phyloP scores from a whole-genome alignment of 1,284 basidiomycete species.

The Calocybe gambosa region DNA sequence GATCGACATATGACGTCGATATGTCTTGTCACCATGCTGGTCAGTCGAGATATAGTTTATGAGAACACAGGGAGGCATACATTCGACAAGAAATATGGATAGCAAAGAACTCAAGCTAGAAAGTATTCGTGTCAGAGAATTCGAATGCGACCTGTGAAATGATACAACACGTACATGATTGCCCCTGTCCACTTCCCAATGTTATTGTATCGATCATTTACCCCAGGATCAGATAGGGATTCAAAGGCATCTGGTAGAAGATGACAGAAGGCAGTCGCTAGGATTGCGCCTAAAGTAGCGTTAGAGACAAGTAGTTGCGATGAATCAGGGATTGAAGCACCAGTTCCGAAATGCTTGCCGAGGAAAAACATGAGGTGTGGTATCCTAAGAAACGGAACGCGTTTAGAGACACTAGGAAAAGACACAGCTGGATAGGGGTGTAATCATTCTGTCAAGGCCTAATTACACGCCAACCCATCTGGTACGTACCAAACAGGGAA shows the following conservation, averaged over 20 bases:
- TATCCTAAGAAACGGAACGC: slow-evolving; percentile 46
- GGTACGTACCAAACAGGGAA: slow-evolving; percentile 16
- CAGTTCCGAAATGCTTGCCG: slow-evolving; percentile 78
- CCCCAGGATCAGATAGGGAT: slow-evolving; percentile 41
- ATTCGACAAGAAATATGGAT: slow-evolving; percentile 71
- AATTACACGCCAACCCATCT: no score
- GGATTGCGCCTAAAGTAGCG: slow-evolving; percentile 52
- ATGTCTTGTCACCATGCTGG: slow-evolving; percentile 38
- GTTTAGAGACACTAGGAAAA: slow-evolving; percentile 60
- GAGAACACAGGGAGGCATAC: slow-evolving; percentile 32
- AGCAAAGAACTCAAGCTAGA: slow-evolving; percentile 56
- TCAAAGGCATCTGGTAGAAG: slow-evolving; percentile 70
- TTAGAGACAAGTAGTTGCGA: not conserved
- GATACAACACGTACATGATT: slow-evolving; percentile 51
- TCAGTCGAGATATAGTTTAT: not conserved
- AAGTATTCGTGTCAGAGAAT: not conserved
- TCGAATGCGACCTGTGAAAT: not conserved
- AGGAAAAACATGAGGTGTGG: slow-evolving; percentile 68
- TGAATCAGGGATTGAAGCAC: slow-evolving; percentile 21
- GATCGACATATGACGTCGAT: slow-evolving; percentile 68
- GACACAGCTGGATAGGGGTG: slow-evolving; percentile 47
- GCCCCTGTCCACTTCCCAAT: slow-evolving; percentile 57
- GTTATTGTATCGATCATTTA: slow-evolving; percentile 39
- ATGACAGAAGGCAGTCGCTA: slow-evolving; percentile 76
- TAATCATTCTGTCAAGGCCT: not conserved